Evolutionary conservation across 2,329 filamentous ascomycete genomes (phyloP).

Genomic region (Cylindrodendrum hubeiense): DNA sequence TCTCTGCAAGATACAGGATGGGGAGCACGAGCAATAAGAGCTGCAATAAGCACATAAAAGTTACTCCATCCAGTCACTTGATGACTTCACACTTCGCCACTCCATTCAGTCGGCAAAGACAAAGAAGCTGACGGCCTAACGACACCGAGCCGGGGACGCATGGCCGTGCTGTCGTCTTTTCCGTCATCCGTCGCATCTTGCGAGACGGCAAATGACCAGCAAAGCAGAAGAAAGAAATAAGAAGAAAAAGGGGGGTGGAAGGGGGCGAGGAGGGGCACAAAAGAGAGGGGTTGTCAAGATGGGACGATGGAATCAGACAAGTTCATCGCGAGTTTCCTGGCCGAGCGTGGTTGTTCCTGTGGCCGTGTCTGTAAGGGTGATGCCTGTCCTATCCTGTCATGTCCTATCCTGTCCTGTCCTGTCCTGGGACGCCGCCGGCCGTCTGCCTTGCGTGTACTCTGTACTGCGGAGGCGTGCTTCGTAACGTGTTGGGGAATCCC

Average conservation of each 20-base stretch:
- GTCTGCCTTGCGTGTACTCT: neutral
- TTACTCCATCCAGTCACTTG: neutral
- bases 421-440: neutral
- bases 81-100: neutral
- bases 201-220: neutral
- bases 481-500: neutral
- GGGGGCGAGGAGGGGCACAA: slow-evolving; percentile 16
- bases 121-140: neutral
- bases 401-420: neutral
- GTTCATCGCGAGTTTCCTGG: slow-evolving; percentile 6
- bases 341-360: slow-evolving; percentile 1
- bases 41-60: neutral
- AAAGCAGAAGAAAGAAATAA: slow-evolving; percentile 1
- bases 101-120: neutral
- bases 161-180: neutral
- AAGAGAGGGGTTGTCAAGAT: slow-evolving; percentile 16
- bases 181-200: neutral
- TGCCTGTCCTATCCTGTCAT: slow-evolving; percentile 16
- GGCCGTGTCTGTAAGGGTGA: slow-evolving; percentile 9
- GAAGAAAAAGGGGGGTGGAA: slow-evolving; percentile 4
- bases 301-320: slow-evolving; percentile 24
- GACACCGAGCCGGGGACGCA: neutral
- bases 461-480: neutral
- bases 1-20: neutral
- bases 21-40: neutral